phyloP scores from a whole-genome alignment of 257 asterid species.

The Petunia secreta region DNA sequence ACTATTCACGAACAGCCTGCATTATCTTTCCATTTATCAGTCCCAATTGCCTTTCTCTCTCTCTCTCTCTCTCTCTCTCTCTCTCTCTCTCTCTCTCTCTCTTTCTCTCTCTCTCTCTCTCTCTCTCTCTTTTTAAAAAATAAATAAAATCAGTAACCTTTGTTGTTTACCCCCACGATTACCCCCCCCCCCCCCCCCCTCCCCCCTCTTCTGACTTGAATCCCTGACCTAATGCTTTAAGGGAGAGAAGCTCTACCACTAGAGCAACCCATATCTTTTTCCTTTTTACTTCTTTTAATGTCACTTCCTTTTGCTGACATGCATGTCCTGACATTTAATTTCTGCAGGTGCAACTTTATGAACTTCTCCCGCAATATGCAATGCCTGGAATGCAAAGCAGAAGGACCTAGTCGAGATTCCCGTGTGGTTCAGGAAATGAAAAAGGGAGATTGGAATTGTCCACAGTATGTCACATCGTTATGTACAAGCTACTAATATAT shows the following conservation, averaged over 20 bases:
- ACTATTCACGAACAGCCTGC: background rate
- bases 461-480: slow-evolving; percentile 50
- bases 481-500: background rate
- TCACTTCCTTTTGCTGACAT: background rate
- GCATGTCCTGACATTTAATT: slow-evolving; percentile 27
- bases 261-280: background rate
- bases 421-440: slow-evolving; percentile 47
- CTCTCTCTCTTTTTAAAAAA: too few species aligned
- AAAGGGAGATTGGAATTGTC: slow-evolving; percentile 87
- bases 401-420: slow-evolving; percentile 47
- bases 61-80: too few species aligned
- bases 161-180: too few species aligned
- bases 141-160: too few species aligned
- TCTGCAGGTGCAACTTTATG: slow-evolving; percentile 80
- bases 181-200: background rate
- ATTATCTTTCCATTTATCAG: background rate
- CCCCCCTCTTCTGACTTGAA: background rate
- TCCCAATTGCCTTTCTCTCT: background rate
- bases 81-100: too few species aligned
- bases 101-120: too few species aligned
- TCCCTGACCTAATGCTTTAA: background rate
- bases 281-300: background rate
- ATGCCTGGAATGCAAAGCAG: slow-evolving; percentile 63
- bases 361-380: slow-evolving; percentile 69
- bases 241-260: background rate